These are phyloP conservation scores for Globisporangium sylvaticum DNA, from an alignment of 352 stramenopile species.

Conservation along the genomic window DNA sequence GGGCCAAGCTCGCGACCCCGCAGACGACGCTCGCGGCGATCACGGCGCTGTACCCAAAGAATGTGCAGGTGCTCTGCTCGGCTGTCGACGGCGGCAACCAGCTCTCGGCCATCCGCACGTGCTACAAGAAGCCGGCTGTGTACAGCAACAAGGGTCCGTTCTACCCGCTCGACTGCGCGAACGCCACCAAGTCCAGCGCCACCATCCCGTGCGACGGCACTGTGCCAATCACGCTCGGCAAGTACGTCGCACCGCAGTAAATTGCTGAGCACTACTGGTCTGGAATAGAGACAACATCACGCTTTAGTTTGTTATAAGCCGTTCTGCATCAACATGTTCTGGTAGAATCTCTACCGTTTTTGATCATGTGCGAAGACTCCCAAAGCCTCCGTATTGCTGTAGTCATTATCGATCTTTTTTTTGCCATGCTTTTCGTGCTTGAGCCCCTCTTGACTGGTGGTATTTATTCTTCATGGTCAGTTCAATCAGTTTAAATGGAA, in stretches of 20 bases:
- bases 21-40: conserved; percentile 32
- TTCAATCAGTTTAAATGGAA: neutral
- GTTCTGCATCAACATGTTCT: neutral
- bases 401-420: too few relatives aligned
- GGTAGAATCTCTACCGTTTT: neutral
- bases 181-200: conserved; percentile 11
- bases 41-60: conserved; percentile 48
- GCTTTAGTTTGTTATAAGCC: neutral
- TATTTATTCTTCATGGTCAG: neutral
- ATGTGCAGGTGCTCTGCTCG: conserved; percentile 69
- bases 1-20: conserved; percentile 28
- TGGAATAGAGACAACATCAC: neutral
- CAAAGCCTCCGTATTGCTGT: neutral
- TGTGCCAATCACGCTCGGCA: conserved; percentile 16
- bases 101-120: conserved; percentile 68
- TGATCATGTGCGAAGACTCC: neutral
- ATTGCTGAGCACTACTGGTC: neutral
- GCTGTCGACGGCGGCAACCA: conserved; percentile 49
- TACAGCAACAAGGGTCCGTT: conserved; percentile 10
- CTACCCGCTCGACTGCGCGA: conserved; percentile 14
- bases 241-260: conserved; percentile 16
- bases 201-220: conserved; percentile 7
- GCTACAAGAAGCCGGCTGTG: conserved; percentile 37
- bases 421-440: neutral
- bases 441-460: neutral